Evolutionary conservation across 257 asterid species (phyloP).

Genomic region (Solanum corneliomulleri): DNA sequence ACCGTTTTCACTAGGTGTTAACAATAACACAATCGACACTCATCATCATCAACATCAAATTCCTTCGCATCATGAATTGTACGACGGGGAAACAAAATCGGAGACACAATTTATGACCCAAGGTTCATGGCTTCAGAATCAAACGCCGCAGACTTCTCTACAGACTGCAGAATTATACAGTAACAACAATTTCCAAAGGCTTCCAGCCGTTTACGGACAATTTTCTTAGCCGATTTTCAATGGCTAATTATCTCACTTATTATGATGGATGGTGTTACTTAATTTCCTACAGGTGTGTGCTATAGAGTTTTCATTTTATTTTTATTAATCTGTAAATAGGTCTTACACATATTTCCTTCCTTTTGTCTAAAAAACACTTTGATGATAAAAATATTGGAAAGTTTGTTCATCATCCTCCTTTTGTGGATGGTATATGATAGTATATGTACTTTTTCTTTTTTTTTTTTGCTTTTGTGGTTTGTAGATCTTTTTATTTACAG

Average conservation of each 20-base stretch:
- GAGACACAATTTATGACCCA: constrained; percentile 15
- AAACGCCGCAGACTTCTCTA: constrained; percentile 20
- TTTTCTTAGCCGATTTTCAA: constrained; percentile 28
- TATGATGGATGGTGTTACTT: neutral
- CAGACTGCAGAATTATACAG: constrained; percentile 35
- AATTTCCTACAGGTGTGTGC: constrained; percentile 29
- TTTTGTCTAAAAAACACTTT: constrained; percentile 15
- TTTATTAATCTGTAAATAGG: constrained; percentile 58
- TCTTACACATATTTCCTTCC: constrained; percentile 25
- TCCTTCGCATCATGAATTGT: constrained; percentile 18
- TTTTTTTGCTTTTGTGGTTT: neutral
- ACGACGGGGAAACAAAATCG: constrained; percentile 22
- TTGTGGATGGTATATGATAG: constrained; percentile 4
- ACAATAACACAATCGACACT: constrained; percentile 2
- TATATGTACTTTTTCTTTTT: neutral
- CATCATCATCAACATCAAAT: constrained; percentile 3
- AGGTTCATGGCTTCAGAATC: constrained; percentile 30
- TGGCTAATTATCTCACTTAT: neutral
- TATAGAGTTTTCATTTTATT: constrained; percentile 8
- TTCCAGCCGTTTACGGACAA: constrained; percentile 55
- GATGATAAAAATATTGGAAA: constrained; percentile 2
- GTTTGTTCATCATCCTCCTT: neutral
- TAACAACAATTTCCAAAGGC: constrained; percentile 54
- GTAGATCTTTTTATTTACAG: constrained; percentile 4
- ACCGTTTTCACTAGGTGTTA: constrained; percentile 34